A percentile compares a stretch with the other conserved stretches of the same genome.
Conservation (phyloP, 2,329 filamentous ascomycete genomes). For the Aureobasidium namibiae region DNA sequence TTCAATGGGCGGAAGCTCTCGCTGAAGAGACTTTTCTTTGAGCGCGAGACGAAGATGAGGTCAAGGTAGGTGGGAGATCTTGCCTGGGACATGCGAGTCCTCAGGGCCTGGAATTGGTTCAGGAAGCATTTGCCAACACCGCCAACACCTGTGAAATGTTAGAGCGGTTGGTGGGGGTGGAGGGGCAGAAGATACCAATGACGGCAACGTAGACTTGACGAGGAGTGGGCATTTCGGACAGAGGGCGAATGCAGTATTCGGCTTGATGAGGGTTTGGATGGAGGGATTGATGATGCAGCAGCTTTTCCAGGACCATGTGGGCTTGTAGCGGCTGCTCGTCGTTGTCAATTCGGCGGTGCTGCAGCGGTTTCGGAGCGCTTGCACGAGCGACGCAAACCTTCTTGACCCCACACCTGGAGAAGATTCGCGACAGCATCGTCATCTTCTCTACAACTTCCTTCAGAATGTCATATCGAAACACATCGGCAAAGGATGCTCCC, state of each 20-base stretch:
- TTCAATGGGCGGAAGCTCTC: constrained; percentile 61
- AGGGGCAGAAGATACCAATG: constrained; percentile 29
- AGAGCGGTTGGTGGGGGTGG: not conserved
- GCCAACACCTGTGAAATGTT: constrained; percentile 59
- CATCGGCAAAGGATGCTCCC: constrained; percentile 45
- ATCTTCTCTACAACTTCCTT: not conserved
- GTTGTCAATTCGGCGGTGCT: not conserved
- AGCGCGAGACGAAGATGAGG: constrained; percentile 79
- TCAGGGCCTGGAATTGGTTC: constrained; percentile 63
- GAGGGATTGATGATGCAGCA: not conserved
- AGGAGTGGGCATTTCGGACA: constrained; percentile 31
- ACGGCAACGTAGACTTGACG: constrained; percentile 41
- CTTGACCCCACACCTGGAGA: not conserved
- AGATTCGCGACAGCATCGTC: not conserved
- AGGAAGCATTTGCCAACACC: constrained; percentile 92
- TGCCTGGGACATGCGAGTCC: constrained; percentile 47
- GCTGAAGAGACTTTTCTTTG: constrained; percentile 71
- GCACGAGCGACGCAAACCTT: not conserved
- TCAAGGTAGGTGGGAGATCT: constrained; percentile 57
- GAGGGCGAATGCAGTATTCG: not conserved
- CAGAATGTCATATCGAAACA: constrained; percentile 10
- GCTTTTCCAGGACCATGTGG: not conserved
- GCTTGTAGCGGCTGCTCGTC: not conserved
- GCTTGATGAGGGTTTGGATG: not conserved
- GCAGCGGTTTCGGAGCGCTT: not conserved